Evolutionary conservation across 2,329 filamentous ascomycete genomes (phyloP).

Genomic region (Exophiala xenobiotica): DNA sequence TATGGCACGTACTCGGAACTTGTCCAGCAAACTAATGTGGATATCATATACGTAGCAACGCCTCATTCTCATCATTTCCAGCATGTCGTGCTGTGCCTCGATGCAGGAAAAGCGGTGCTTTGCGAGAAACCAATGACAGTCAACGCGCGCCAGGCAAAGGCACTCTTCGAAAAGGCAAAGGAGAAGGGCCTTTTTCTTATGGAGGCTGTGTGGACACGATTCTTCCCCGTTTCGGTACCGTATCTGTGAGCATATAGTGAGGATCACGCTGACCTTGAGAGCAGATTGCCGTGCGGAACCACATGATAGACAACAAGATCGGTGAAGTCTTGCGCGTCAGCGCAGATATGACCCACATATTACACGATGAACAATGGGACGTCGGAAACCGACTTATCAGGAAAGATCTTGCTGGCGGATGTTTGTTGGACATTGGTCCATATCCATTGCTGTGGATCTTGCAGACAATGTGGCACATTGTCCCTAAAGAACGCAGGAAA

Average conservation of each 20-base stretch:
- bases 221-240: conserved; percentile 32
- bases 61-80: conserved; percentile 93
- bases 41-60: conserved; percentile 85
- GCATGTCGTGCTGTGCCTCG: conserved; percentile 76
- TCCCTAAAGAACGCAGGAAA: not conserved
- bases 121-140: conserved; percentile 91
- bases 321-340: conserved; percentile 56
- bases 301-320: conserved; percentile 54
- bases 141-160: conserved; percentile 71
- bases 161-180: conserved; percentile 63
- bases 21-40: conserved; percentile 72
- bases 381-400: conserved; percentile 72
- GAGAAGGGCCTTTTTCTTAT: conserved; percentile 35
- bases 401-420: conserved; percentile 75
- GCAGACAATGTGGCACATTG: conserved; percentile 31
- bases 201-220: not conserved
- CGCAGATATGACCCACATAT: not conserved
- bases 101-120: conserved; percentile 80
- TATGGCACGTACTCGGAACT: conserved; percentile 82
- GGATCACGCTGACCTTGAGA: too few relatives aligned
- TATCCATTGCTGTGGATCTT: conserved; percentile 89
- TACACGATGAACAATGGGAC: not conserved
- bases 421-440: conserved; percentile 78
- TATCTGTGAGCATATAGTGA: too few relatives aligned
- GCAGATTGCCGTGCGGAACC: conserved; percentile 79